Percentiles rank a stretch among this genome's conserved stretches.
These are phyloP conservation scores for Cladosporium sphaerospermum DNA, from an alignment of 2,329 filamentous ascomycete species.

Conservation along the genomic window DNA sequence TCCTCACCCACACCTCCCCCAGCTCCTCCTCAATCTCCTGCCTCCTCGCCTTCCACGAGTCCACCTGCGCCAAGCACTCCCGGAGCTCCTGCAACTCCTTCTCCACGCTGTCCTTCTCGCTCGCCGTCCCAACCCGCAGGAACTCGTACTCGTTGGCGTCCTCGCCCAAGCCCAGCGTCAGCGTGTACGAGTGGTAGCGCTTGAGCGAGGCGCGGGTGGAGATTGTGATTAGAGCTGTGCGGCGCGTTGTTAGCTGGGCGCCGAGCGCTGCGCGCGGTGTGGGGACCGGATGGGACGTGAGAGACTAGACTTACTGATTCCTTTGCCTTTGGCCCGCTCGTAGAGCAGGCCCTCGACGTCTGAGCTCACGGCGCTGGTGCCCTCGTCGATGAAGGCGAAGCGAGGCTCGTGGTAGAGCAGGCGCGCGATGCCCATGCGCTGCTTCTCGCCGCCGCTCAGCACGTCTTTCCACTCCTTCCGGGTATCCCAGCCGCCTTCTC, in stretches of 20 bases:
- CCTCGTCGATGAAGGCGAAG: slow-evolving; percentile 93
- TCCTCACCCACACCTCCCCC: slow-evolving; percentile 49
- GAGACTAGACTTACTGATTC: slow-evolving; percentile 66
- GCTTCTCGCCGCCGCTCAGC: slow-evolving; percentile 94
- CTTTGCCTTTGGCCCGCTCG: slow-evolving; percentile 84
- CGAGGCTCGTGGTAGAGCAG: slow-evolving; percentile 90
- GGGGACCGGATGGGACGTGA: slow-evolving; percentile 8
- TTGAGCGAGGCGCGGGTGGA: slow-evolving; percentile 91
- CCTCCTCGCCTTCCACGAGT: slow-evolving; percentile 69
- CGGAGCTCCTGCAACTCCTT: slow-evolving; percentile 81
- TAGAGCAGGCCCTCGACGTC: slow-evolving; percentile 94
- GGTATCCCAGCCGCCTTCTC: slow-evolving; percentile 94
- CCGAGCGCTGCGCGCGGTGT: slow-evolving; percentile 1
- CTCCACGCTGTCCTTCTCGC: slow-evolving; percentile 89
- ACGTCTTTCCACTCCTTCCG: slow-evolving; percentile 99
- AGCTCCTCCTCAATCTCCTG: slow-evolving; percentile 77
- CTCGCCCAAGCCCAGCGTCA: slow-evolving; percentile 74
- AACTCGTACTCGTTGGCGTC: slow-evolving; percentile 85
- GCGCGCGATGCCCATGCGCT: slow-evolving; percentile 84
- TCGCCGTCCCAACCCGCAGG: slow-evolving; percentile 85
- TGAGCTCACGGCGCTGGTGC: slow-evolving; percentile 85
- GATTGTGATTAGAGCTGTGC: slow-evolving; percentile 81
- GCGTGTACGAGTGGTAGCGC: slow-evolving; percentile 89
- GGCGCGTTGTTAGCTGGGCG: slow-evolving; percentile 5
- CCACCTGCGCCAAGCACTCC: slow-evolving; percentile 72